Base-by-base conservation (phyloP, 345 rosid species). In the Odontarrhena argentea region DNA sequence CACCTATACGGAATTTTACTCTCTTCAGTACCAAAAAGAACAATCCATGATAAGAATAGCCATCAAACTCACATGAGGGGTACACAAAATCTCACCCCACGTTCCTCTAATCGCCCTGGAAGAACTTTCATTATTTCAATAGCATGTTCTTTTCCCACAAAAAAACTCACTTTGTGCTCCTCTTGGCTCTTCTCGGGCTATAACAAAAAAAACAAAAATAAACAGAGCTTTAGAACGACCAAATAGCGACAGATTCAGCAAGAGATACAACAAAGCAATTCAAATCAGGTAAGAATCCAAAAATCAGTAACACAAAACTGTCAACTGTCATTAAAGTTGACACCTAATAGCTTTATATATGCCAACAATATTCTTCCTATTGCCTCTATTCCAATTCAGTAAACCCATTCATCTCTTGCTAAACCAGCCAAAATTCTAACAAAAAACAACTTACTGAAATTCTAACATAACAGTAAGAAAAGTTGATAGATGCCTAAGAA, bases 151-250 rank as follows among this genome's bases (percentile, higher is more conserved):
- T 74, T 89, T 15, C 71, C 89, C 66, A 87, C 79, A 60, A 53
- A 84, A 68, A 87, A 92, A 86, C 98, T 92, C 58, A 87, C 82
- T 78, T 92, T 89, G 81, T 82, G 86, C 25, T 83, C 84, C 22
- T 94, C 84, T 76, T 86, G 96, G 71, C 86, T 86, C 30, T 83
- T 83, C 15, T 75, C 81, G 44, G 87, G 68, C 98, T 92, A 79
- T 76, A 85, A 49, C 28, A 57, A n/a, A 62, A 58, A 24, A n/a
- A 11, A 40, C 15, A 25, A 5, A 47, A 18, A 3, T 15, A n/a
- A 43, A 22, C 18, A 13, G 35, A 18, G 11, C 55, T 54, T 54
- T 18, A 36, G 42, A 62, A 25, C 24, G 1, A n/a, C 57, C 57
- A 55, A 49, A 63, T 28, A 38, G 51, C 59, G 12, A 55, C 34